Conservation (phyloP, 352 stramenopile species). For the Phytopythium montanum region DNA sequence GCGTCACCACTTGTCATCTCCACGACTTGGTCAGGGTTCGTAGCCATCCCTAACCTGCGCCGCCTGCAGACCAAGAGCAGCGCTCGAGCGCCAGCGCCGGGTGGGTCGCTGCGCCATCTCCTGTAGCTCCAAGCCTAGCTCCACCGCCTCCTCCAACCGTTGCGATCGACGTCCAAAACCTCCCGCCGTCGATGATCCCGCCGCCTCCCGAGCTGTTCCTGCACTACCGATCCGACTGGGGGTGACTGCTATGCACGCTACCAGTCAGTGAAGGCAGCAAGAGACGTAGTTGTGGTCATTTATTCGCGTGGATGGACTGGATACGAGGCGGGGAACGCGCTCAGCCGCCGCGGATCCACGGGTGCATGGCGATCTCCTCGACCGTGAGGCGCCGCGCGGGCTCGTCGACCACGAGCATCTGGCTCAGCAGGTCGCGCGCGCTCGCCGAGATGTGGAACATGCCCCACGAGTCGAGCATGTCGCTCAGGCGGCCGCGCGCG, state of each 20-base stretch:
- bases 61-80: conserved; percentile 33
- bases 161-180: conserved; percentile 13
- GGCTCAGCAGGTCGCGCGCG: conserved; percentile 69
- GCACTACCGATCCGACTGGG: conserved; percentile 50
- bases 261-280: neutral
- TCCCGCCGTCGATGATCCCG: conserved; percentile 78
- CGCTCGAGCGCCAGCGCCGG: conserved; percentile 8
- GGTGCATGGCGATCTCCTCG: conserved; percentile 81
- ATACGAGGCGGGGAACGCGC: conserved; percentile 4
- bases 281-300: neutral
- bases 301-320: conserved; percentile 13
- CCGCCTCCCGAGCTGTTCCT: conserved; percentile 45
- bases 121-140: neutral
- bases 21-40: neutral
- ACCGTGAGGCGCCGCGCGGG: conserved; percentile 67
- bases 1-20: neutral
- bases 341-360: conserved; percentile 74
- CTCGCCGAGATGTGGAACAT: conserved; percentile 75
- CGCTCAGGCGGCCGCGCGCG: conserved; percentile 62
- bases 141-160: neutral
- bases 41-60: neutral
- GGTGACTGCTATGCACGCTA: conserved; percentile 25
- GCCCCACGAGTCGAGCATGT: conserved; percentile 87
- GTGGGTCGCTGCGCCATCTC: neutral
- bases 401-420: conserved; percentile 85